Conservation (phyloP, 331 rosid species). For the Cydonia oblonga region DNA sequence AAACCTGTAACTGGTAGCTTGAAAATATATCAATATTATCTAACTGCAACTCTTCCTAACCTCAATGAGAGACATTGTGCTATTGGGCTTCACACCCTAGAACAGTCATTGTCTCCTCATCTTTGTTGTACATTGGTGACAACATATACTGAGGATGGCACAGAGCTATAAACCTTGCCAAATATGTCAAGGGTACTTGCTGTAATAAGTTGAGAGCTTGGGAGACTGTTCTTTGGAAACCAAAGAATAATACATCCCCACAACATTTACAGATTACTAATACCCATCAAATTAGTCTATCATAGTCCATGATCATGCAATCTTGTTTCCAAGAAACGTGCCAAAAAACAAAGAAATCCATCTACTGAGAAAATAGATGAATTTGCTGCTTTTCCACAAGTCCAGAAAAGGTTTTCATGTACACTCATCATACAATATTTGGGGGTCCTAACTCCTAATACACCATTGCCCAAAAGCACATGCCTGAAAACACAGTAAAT, state of each 20-base stretch:
- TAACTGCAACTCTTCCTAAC: background rate
- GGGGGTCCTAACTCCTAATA: background rate
- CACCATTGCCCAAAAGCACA: background rate
- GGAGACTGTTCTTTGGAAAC: background rate
- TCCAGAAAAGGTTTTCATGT: background rate
- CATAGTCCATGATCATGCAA: background rate
- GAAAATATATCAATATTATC: background rate
- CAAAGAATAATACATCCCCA: background rate
- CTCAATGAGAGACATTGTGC: background rate
- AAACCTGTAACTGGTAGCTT: background rate
- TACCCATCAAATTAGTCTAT: background rate
- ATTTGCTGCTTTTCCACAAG: background rate
- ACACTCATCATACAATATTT: background rate
- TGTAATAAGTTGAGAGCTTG: background rate
- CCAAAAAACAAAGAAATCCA: background rate
- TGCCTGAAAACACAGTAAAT: background rate
- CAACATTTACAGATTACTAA: background rate
- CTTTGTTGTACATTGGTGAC: background rate
- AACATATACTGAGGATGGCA: background rate
- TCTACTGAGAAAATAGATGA: background rate
- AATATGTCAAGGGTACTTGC: background rate
- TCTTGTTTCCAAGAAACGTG: background rate
- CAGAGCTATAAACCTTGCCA: background rate
- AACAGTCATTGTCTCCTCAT: background rate
- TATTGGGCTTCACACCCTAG: background rate